These are phyloP conservation scores for Papiliotrema flavescens DNA, from an alignment of 1,284 basidiomycete genomes.

Conservation along the genomic window DNA sequence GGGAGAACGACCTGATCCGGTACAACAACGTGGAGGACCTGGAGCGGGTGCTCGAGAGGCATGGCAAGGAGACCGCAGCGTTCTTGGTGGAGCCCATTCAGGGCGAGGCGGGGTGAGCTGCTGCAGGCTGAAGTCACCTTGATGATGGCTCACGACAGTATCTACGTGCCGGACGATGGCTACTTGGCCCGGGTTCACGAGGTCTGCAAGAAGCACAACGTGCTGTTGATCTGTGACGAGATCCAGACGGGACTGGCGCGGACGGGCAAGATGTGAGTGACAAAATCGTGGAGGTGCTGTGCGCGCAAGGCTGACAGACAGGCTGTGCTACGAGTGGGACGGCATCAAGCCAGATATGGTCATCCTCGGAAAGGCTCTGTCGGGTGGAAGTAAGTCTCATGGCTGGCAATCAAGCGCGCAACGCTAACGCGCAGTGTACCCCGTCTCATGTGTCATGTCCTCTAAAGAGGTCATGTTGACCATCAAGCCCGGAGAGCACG, in stretches of 20 bases:
- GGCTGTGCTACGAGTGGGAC: slow-evolving; percentile 87
- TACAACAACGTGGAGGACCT: slow-evolving; percentile 81
- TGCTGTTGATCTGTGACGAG: slow-evolving; percentile 94
- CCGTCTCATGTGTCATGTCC: slow-evolving; percentile 90
- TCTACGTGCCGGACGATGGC: slow-evolving; percentile 85
- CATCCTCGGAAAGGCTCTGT: slow-evolving; percentile 91
- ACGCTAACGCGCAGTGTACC: slow-evolving; percentile 64
- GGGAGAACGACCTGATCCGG: slow-evolving; percentile 60
- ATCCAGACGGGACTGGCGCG: slow-evolving; percentile 73
- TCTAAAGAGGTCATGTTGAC: slow-evolving; percentile 88
- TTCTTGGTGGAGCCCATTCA: slow-evolving; percentile 98
- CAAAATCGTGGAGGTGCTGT: neutral
- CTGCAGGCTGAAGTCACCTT: neutral
- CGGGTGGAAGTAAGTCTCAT: slow-evolving; percentile 77
- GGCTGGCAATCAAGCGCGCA: neutral
- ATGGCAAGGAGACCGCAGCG: slow-evolving; percentile 82
- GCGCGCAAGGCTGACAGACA: slow-evolving; percentile 29
- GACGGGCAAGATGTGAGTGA: slow-evolving; percentile 48
- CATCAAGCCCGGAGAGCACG: slow-evolving; percentile 95
- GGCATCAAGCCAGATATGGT: slow-evolving; percentile 87
- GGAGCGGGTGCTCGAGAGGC: slow-evolving; percentile 71
- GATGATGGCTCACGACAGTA: slow-evolving; percentile 52
- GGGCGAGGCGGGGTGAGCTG: slow-evolving; percentile 86
- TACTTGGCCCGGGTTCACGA: slow-evolving; percentile 75
- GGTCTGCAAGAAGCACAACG: slow-evolving; percentile 90